Conservation (phyloP, 2,329 filamentous ascomycete species). For the Knufia fluminis region DNA sequence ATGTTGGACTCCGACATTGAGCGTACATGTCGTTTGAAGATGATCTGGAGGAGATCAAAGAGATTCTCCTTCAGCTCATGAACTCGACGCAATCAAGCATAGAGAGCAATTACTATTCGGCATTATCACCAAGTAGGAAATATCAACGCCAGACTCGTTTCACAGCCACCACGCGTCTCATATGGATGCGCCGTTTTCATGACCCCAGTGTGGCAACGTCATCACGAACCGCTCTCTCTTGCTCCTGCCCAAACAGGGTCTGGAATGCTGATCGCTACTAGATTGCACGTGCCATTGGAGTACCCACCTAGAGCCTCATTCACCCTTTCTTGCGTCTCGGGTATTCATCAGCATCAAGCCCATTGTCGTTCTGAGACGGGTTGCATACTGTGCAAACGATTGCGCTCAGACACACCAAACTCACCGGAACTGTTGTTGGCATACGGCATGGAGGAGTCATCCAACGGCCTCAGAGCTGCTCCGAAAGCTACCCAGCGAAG, state of each 20-base stretch:
- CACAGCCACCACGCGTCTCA: neutral
- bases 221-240: neutral
- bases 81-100: neutral
- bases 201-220: neutral
- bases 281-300: neutral
- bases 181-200: neutral
- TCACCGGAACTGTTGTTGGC: too few species aligned
- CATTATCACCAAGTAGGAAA: neutral
- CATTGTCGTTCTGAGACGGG: too few species aligned
- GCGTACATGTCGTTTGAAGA: neutral
- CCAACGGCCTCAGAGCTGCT: too few species aligned
- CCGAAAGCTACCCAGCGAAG: too few species aligned
- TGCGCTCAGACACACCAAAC: too few species aligned
- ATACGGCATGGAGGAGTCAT: too few species aligned
- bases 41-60: neutral
- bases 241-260: neutral
- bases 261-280: neutral
- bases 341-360: too few species aligned
- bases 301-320: neutral
- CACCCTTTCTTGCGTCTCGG: too few species aligned
- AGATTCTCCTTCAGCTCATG: neutral
- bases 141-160: neutral
- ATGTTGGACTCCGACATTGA: constrained; percentile 12
- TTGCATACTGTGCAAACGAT: too few species aligned
- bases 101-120: neutral